phyloP scores from a whole-genome alignment of 2,329 filamentous ascomycete species.

The Pseudogymnoascus sp. region DNA sequence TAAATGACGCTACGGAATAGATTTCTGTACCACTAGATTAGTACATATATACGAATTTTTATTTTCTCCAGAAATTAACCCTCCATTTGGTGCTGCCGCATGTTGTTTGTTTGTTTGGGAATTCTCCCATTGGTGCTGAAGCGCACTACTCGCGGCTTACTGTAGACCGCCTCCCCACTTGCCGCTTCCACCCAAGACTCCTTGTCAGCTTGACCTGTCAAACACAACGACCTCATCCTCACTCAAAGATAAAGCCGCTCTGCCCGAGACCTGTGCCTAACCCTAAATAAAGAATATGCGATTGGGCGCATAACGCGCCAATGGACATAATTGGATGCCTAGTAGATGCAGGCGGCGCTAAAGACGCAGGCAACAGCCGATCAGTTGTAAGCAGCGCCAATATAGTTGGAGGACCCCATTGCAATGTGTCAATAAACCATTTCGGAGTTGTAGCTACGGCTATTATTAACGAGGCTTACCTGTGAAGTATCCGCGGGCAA shows the following conservation, averaged over 20 bases:
- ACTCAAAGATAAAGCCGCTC: not conserved
- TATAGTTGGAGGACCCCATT: not conserved
- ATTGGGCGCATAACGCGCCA: not conserved
- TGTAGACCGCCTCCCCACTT: not conserved
- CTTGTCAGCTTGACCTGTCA: not conserved
- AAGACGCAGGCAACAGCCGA: not conserved
- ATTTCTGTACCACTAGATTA: conserved; percentile 2
- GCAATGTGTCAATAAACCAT: not conserved
- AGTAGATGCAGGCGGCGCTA: not conserved
- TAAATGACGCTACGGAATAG: not conserved
- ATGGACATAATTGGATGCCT: not conserved
- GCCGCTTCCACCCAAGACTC: not conserved
- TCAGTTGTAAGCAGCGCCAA: not conserved
- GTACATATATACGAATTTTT: not conserved
- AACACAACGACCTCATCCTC: not conserved
- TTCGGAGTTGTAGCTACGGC: not conserved
- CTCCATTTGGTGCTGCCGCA: not conserved
- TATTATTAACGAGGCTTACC: not conserved
- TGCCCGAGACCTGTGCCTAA: not conserved
- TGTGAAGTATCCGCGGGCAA: not conserved
- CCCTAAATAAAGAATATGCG: not conserved
- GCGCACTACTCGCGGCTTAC: not conserved
- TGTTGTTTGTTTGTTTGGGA: not conserved
- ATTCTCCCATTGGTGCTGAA: not conserved
- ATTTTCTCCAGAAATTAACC: not conserved